Evolutionary conservation across 148 eudicot species (phyloP).

Genomic region (Chenopodium formosanum): DNA sequence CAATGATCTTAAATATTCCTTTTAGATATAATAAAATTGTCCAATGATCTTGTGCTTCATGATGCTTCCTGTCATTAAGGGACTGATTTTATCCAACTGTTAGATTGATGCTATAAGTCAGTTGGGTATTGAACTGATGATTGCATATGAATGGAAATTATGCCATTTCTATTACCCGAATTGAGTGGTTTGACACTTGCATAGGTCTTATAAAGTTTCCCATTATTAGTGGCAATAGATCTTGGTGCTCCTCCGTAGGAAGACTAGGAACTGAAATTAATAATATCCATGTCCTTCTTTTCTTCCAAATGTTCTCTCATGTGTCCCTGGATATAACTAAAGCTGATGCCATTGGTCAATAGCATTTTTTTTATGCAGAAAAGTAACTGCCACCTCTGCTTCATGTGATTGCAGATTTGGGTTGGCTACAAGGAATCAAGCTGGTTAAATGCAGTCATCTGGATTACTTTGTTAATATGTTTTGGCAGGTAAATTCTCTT

Average conservation of each 20-base stretch:
- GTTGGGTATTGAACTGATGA: background rate
- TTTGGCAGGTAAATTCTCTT: constrained; percentile 54
- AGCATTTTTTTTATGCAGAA: background rate
- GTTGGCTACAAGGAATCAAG: constrained; percentile 65
- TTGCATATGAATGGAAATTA: background rate
- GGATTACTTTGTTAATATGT: constrained; percentile 65
- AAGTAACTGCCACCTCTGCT: constrained; percentile 16
- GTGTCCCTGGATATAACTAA: background rate
- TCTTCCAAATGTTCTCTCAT: background rate
- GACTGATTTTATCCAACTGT: background rate
- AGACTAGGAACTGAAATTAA: background rate
- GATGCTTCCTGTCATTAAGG: constrained; percentile 1
- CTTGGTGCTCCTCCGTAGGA: background rate
- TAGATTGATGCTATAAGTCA: background rate
- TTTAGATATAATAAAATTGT: background rate
- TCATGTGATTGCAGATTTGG: constrained; percentile 59
- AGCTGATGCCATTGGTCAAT: background rate
- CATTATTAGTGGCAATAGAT: background rate
- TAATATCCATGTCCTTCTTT: background rate
- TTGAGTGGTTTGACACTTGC: background rate
- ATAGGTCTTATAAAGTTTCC: too few relatives aligned
- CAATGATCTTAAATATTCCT: background rate
- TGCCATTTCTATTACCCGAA: background rate
- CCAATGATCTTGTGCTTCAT: background rate
- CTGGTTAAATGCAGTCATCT: constrained; percentile 46